Conservation (phyloP, 352 stramenopile species). For the Phytophthora capsici region DNA sequence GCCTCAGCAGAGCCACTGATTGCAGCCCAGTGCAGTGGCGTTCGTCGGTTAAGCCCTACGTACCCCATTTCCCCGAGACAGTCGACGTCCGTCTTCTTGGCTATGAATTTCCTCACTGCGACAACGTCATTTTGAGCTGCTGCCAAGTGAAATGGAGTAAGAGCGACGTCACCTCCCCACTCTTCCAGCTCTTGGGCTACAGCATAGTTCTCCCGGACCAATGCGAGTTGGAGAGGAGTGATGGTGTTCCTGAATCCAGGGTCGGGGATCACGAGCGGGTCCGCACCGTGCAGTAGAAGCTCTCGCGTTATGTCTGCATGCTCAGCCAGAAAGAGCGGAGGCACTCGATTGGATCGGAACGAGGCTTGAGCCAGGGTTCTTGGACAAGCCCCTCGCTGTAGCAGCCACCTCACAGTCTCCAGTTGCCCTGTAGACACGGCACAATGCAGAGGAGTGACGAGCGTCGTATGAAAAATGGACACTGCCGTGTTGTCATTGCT, state of each 20-base stretch:
- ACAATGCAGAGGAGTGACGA: conserved; percentile 51
- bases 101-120: conserved; percentile 57
- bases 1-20: conserved; percentile 57
- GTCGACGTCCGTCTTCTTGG: conserved; percentile 49
- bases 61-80: conserved; percentile 79
- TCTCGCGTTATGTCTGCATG: conserved; percentile 57
- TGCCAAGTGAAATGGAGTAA: conserved; percentile 70
- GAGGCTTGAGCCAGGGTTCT: conserved; percentile 51
- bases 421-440: conserved; percentile 21
- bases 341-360: conserved; percentile 60
- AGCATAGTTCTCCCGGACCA: conserved; percentile 68
- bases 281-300: conserved; percentile 55
- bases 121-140: conserved; percentile 60
- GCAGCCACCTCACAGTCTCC: conserved; percentile 66
- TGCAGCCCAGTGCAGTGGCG: conserved; percentile 72
- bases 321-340: conserved; percentile 73
- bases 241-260: conserved; percentile 77
- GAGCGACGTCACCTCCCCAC: conserved; percentile 69
- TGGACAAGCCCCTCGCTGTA: conserved; percentile 47
- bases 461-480: conserved; percentile 54
- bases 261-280: conserved; percentile 65
- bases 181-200: conserved; percentile 76
- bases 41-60: conserved; percentile 68
- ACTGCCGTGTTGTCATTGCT: conserved; percentile 34
- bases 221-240: conserved; percentile 69